phyloP scores from a whole-genome alignment of 306 rosid genomes.

The Quercus rubra region DNA sequence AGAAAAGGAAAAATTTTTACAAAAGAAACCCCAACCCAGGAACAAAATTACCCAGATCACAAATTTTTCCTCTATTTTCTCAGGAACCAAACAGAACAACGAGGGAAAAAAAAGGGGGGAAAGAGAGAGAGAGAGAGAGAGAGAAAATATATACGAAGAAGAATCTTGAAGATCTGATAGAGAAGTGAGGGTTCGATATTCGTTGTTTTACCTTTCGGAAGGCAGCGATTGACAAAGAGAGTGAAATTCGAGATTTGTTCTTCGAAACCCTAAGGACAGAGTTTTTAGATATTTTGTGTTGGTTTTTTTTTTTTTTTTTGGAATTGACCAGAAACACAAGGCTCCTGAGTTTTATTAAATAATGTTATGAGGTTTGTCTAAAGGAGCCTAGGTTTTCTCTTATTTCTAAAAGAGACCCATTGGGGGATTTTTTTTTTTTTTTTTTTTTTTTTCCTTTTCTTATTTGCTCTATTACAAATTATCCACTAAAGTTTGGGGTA shows the following conservation, averaged over 20 bases:
- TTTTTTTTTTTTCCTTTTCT: neutral
- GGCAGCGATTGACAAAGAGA: neutral
- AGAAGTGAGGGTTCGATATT: neutral
- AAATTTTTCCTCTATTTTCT: conserved; percentile 16
- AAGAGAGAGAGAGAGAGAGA: neutral
- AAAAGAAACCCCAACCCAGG: neutral
- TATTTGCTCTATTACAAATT: too few species aligned
- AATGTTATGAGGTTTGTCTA: conserved; percentile 3
- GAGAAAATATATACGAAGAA: neutral
- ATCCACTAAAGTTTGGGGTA: rapidly evolving
- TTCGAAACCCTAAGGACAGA: conserved; percentile 43
- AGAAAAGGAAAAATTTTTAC: too few species aligned
- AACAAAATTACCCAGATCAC: conserved; percentile 10
- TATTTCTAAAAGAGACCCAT: neutral
- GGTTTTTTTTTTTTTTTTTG: neutral
- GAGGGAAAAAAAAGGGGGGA: neutral
- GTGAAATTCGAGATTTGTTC: neutral
- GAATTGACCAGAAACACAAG: conserved; percentile 25
- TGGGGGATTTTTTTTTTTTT: too few species aligned
- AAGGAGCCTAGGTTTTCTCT: neutral
- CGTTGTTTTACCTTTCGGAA: conserved; percentile 28
- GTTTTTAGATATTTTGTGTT: neutral
- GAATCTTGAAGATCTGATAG: neutral
- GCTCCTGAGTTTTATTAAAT: neutral
- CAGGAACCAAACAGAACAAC: conserved; percentile 7